A percentile compares a stretch with the other conserved stretches of the same genome.
phyloP scores from a whole-genome alignment of 2,329 filamentous ascomycete genomes.

The Fonsecaea pedrosoi region DNA sequence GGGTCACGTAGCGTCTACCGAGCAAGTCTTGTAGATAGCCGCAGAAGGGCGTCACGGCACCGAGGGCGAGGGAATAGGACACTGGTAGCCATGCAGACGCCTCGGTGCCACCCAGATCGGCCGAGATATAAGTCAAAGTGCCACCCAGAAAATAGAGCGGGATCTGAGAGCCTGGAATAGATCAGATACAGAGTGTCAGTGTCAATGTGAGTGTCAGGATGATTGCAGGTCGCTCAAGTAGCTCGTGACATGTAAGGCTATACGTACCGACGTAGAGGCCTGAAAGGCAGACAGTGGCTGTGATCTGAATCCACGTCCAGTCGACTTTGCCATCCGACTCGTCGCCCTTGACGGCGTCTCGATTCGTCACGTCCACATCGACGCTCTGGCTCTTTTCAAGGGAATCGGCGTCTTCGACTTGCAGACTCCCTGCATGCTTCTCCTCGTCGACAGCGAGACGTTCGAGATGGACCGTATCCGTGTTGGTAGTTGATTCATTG shows the following conservation, averaged over 20 bases:
- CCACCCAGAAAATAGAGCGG: constrained; percentile 28
- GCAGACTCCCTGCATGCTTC: background rate
- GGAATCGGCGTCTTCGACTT: background rate
- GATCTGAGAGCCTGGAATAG: constrained; percentile 23
- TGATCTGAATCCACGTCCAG: constrained; percentile 10
- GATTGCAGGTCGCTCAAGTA: too few relatives aligned
- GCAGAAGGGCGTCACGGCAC: constrained; percentile 23
- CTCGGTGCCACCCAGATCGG: constrained; percentile 12
- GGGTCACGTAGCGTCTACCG: constrained; percentile 25
- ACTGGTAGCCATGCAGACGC: constrained; percentile 20
- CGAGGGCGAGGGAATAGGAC: constrained; percentile 22
- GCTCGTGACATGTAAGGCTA: background rate
- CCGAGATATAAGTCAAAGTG: constrained; percentile 19
- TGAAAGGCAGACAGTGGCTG: constrained; percentile 10
- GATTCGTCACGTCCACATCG: constrained; percentile 9
- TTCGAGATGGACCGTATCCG: constrained; percentile 3
- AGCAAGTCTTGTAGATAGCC: constrained; percentile 30
- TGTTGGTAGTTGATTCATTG: background rate
- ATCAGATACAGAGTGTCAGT: background rate
- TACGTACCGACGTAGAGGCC: constrained; percentile 15
- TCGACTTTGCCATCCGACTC: constrained; percentile 12
- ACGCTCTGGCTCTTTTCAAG: constrained; percentile 2
- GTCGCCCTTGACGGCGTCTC: constrained; percentile 1
- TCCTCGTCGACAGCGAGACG: constrained; percentile 4
- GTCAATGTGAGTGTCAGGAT: background rate